Percentiles rank a stretch among this genome's conserved stretches.
Evolutionary conservation across 331 rosid species (phyloP).

Genomic region (Pyracantha coccinea): DNA sequence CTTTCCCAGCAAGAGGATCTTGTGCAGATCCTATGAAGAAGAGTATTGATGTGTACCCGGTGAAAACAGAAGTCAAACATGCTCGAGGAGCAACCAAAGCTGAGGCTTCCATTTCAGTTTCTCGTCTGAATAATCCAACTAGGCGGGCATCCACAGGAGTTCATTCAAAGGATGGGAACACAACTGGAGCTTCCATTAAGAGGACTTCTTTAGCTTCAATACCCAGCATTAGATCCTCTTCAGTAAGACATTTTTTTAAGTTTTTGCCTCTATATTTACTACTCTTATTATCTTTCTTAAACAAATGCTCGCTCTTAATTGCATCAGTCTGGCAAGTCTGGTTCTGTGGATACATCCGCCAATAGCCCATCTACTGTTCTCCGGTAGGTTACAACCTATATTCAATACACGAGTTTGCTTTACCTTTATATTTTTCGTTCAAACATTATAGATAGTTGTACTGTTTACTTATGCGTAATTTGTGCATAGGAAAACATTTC

Average conservation of each 20-base stretch:
- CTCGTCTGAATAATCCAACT: slow-evolving; percentile 19
- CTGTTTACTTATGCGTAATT: background rate
- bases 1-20: slow-evolving; percentile 60
- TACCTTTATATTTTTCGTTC: background rate
- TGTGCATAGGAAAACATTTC: background rate
- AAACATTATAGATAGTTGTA: background rate
- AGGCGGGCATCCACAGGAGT: slow-evolving; percentile 36
- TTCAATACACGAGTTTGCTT: background rate
- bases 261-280: background rate
- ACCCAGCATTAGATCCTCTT: slow-evolving; percentile 28
- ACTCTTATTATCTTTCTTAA: slow-evolving; percentile 9
- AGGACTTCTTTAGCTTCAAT: slow-evolving; percentile 39
- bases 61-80: slow-evolving; percentile 32
- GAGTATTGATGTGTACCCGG: slow-evolving; percentile 42
- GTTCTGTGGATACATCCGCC: slow-evolving; percentile 24
- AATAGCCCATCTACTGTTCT: slow-evolving; percentile 37
- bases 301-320: slow-evolving; percentile 3
- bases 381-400: slow-evolving; percentile 32
- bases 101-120: slow-evolving; percentile 20
- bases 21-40: slow-evolving; percentile 49
- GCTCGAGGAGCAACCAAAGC: slow-evolving; percentile 30
- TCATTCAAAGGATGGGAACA: slow-evolving; percentile 40
- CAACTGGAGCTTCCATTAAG: slow-evolving; percentile 20
- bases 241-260: slow-evolving; percentile 29
- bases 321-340: slow-evolving; percentile 44